These are phyloP conservation scores for Carpinus fangiana DNA, from an alignment of 306 rosid species.

Conservation along the genomic window DNA sequence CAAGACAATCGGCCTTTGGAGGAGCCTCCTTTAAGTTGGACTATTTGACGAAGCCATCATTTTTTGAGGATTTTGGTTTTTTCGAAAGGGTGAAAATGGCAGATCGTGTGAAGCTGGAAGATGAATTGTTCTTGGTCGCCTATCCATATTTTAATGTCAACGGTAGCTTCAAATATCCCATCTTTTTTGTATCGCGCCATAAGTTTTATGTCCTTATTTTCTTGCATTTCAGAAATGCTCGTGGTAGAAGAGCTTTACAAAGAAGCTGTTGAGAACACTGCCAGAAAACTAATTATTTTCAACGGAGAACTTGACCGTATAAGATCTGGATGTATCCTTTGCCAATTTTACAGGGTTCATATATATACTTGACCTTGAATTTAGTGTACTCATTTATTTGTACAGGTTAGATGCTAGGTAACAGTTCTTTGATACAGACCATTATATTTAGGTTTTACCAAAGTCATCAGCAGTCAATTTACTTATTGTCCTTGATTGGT, in stretches of 20 bases:
- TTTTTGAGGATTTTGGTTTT: conserved; percentile 91
- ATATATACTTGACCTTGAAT: conserved; percentile 13
- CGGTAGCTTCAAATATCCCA: conserved; percentile 54
- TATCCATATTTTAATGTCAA: conserved; percentile 95
- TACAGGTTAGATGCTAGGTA: background rate
- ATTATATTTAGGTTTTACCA: background rate
- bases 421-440: background rate
- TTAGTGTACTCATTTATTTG: background rate
- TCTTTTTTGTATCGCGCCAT: conserved; percentile 16
- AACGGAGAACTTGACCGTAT: conserved; percentile 95
- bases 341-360: conserved; percentile 12
- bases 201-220: conserved; percentile 25
- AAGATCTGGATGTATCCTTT: conserved; percentile 98
- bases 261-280: conserved; percentile 80
- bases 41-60: conserved; percentile 92
- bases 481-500: background rate
- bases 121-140: conserved; percentile 85
- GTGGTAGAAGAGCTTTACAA: conserved; percentile 94
- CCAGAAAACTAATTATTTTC: conserved; percentile 77
- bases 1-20: conserved; percentile 72
- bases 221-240: conserved; percentile 74
- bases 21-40: conserved; percentile 90
- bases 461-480: background rate
- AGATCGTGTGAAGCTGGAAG: conserved; percentile 80
- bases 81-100: conserved; percentile 84